Conservation (phyloP, 176 grass and related monocot species). For the Oryza meridionalis region DNA sequence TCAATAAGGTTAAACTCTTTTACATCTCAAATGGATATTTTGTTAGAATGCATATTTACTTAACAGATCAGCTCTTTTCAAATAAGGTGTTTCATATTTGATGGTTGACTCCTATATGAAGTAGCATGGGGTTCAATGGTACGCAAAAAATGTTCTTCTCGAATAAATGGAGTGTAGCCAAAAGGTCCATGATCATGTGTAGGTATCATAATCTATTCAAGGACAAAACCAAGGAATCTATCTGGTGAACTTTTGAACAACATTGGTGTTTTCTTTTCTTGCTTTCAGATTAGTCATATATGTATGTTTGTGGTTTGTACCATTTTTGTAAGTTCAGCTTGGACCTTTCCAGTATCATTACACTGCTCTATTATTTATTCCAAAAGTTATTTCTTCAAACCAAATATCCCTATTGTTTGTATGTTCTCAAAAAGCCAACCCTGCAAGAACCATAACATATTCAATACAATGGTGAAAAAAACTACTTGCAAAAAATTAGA, state of each 20-base stretch:
- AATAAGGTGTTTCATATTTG: neutral
- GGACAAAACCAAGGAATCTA: neutral
- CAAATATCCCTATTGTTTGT: neutral
- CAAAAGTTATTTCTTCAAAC: neutral
- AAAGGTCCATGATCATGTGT: neutral
- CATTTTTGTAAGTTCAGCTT: neutral
- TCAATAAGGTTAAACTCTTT: neutral
- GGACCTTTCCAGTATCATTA: neutral
- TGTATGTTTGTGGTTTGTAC: neutral
- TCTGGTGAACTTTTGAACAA: neutral
- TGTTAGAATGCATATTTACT: neutral
- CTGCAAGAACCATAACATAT: neutral
- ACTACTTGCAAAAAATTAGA: slow-evolving; percentile 2
- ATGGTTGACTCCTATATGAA: neutral
- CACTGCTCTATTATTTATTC: slow-evolving; percentile 12
- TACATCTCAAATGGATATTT: neutral
- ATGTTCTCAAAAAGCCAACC: neutral
- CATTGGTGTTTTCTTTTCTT: neutral
- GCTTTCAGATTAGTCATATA: neutral
- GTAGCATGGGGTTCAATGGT: neutral
- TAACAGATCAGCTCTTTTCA: neutral
- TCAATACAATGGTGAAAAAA: neutral
- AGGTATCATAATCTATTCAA: neutral
- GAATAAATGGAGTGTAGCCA: neutral
- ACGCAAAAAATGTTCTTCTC: neutral